These are phyloP conservation scores for Auriscalpium orientale DNA, from an alignment of 768 basidiomycete genomes.

Conservation along the genomic window DNA sequence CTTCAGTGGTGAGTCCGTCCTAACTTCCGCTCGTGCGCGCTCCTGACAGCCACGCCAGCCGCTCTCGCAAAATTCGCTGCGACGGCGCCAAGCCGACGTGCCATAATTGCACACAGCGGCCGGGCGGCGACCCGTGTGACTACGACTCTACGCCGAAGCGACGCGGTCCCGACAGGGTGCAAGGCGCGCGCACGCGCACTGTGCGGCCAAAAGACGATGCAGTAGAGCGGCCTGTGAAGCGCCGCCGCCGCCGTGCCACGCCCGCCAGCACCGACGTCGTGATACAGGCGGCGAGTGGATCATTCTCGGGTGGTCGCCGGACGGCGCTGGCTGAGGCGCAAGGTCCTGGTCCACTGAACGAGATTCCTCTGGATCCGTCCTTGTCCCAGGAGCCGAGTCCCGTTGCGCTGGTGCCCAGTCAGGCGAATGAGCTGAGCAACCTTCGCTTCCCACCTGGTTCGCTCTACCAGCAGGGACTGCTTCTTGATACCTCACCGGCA, in stretches of 20 bases:
- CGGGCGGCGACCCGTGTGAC: slow-evolving; percentile 36
- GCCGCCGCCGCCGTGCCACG: slow-evolving; percentile 10
- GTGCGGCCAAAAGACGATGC: slow-evolving; percentile 33
- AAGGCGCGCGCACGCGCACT: slow-evolving; percentile 69
- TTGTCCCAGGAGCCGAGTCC: not conserved
- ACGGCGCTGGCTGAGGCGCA: not conserved
- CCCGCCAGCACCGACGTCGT: not conserved
- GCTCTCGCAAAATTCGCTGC: slow-evolving; percentile 73
- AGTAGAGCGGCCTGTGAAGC: slow-evolving; percentile 13
- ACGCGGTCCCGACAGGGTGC: slow-evolving; percentile 71
- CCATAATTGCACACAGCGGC: slow-evolving; percentile 59
- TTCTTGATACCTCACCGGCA: not conserved
- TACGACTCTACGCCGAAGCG: slow-evolving; percentile 73
- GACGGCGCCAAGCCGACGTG: slow-evolving; percentile 75
- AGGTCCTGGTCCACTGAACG: not conserved
- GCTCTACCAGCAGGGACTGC: not conserved
- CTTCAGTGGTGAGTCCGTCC: slow-evolving; percentile 53
- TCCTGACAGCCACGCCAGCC: slow-evolving; percentile 32
- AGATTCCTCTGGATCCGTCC: not conserved
- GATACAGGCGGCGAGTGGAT: not conserved
- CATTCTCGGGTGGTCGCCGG: not conserved
- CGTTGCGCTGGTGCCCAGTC: not conserved
- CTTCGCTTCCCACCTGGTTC: not conserved
- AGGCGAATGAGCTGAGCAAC: not conserved
- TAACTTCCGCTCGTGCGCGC: not conserved